Evolutionary conservation across 768 basidiomycete species (phyloP), one percentile per base, ranked within the genome.

Genomic region (Boletellus emodensis): DNA sequence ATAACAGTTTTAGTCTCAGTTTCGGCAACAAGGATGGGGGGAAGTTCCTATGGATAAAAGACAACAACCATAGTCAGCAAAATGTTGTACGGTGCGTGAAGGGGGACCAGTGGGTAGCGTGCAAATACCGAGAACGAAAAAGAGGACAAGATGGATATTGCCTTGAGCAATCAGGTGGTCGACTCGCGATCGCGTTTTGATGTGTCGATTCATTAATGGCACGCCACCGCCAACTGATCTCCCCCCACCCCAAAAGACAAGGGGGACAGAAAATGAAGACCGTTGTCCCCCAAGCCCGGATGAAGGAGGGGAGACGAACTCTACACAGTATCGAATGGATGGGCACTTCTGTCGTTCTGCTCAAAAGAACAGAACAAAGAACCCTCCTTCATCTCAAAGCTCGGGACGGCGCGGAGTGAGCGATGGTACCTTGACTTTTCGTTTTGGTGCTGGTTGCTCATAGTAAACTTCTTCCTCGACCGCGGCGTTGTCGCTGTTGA

Each of bases 371-470:
- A 58, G 68, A 71, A 74, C 52, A 54, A 51, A 70, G 71, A 66
- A 69, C 68, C 82, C 89, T 82, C 87, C 89, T 86, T 90, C 89
- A 88, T 89, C 89, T 90, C 85, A 90, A 79, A 90, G 84, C 85
- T 89, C 87, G 74, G 87, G 85, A 79, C 85, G 88, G 81, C 87
- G 87, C 76, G 81, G 81, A 75, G 63, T 53, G 75, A 85, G 82
- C 75, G 85, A 81, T 71, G 87, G 81, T 91, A 91, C 89, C 89
- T 91, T 91, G 83, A 82, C 74, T 84, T 84, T 90, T 72, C 86
- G 83, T 73, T 84, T 85, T 51, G 77, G 57, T 60, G 69, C 73
- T 56, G 77, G 72, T 30, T 82, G 83, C 68, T 89, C 88, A 78
- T 90, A 91, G 43, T 83, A 71, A 66, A 85, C 82, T 65, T 91